phyloP scores from a whole-genome alignment of 1,139 yeast species.

The Suhomyces anneliseae region DNA sequence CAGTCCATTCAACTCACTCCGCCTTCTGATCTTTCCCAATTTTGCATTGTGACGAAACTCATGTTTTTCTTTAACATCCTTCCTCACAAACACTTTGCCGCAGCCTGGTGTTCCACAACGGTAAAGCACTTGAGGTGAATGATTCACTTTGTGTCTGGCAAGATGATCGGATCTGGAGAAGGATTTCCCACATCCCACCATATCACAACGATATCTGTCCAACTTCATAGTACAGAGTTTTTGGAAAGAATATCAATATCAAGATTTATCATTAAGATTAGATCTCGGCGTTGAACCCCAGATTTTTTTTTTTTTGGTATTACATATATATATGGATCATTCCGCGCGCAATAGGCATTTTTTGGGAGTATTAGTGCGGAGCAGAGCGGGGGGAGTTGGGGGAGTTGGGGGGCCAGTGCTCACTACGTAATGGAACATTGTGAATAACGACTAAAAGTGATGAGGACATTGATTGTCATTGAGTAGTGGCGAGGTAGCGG shows the following conservation, averaged over 20 bases:
- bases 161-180: conserved; percentile 42
- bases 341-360: no score
- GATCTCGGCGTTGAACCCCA: not conserved
- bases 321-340: no score
- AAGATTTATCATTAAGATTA: not conserved
- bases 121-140: conserved; percentile 28
- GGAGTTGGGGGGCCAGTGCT: no score
- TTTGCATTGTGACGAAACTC: conserved; percentile 26
- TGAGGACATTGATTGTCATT: no score
- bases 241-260: not conserved
- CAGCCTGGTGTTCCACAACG: conserved; percentile 32
- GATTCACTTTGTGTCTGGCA: conserved; percentile 40
- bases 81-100: conserved; percentile 37
- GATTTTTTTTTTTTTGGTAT: not conserved
- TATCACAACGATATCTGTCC: conserved; percentile 1
- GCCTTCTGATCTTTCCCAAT: not conserved
- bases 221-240: not conserved
- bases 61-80: conserved; percentile 39
- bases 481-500: no score
- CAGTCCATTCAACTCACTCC: not conserved
- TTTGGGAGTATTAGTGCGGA: no score
- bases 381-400: no score
- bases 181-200: conserved; percentile 29
- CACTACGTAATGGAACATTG: no score
- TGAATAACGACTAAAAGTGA: no score